Percentiles rank a stretch among this genome's conserved stretches.
These are phyloP conservation scores for Poronia punctata DNA, from an alignment of 495 filamentous ascomycete species.

Conservation along the genomic window DNA sequence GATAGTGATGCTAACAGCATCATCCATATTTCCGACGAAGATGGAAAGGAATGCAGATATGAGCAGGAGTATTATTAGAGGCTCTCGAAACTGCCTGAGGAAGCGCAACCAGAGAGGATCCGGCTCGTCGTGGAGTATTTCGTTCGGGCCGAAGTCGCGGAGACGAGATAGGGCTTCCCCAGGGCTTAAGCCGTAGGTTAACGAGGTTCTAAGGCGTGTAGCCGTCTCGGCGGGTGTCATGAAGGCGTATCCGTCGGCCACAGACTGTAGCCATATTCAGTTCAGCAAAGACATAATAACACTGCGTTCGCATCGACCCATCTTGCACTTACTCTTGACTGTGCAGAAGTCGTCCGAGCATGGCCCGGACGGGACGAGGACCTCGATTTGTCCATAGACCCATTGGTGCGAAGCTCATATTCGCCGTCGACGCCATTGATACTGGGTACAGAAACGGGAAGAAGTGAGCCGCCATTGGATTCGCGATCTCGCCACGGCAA, in stretches of 20 bases:
- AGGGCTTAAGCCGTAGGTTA: slow-evolving; percentile 70
- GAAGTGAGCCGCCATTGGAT: slow-evolving; percentile 31
- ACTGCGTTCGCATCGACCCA: too few relatives aligned
- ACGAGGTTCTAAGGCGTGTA: slow-evolving; percentile 70
- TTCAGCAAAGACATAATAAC: slow-evolving; percentile 9
- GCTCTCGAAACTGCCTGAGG: slow-evolving; percentile 91
- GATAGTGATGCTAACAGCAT: slow-evolving; percentile 89
- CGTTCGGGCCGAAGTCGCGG: slow-evolving; percentile 79
- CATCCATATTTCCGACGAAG: slow-evolving; percentile 89
- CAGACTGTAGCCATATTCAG: slow-evolving; percentile 20
- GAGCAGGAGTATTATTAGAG: slow-evolving; percentile 82
- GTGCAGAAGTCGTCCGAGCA: slow-evolving; percentile 37
- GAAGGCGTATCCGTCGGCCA: slow-evolving; percentile 47
- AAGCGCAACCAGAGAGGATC: slow-evolving; percentile 95
- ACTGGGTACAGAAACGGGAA: slow-evolving; percentile 25
- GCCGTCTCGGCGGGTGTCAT: slow-evolving; percentile 73
- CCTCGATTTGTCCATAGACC: slow-evolving; percentile 22
- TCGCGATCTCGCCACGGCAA: slow-evolving; percentile 32
- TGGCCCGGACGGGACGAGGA: slow-evolving; percentile 28
- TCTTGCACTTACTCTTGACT: slow-evolving; percentile 41
- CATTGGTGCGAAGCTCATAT: slow-evolving; percentile 18
- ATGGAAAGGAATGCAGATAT: slow-evolving; percentile 84
- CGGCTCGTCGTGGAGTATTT: slow-evolving; percentile 86
- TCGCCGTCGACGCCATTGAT: slow-evolving; percentile 24
- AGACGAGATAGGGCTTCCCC: slow-evolving; percentile 73